These are phyloP conservation scores for Carex cristatella DNA, from an alignment of 176 grass and related monocot species.

Conservation along the genomic window DNA sequence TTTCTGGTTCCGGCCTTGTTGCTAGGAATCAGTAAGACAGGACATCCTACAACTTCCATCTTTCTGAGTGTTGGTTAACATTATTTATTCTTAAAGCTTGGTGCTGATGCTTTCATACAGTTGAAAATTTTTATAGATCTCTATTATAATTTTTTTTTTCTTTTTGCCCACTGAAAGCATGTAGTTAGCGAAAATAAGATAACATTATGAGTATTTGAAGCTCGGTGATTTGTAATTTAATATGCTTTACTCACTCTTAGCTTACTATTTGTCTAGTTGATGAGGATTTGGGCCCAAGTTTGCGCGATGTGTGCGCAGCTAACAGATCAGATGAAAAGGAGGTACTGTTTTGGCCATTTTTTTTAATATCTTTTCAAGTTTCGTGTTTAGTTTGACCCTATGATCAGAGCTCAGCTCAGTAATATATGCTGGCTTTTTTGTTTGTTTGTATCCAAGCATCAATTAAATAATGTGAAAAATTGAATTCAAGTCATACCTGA, in stretches of 20 bases:
- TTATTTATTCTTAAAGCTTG: background rate
- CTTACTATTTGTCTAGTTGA: constrained; percentile 34
- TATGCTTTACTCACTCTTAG: constrained; percentile 24
- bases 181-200: background rate
- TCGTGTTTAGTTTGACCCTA: background rate
- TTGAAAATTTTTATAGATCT: background rate
- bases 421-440: background rate
- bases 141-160: background rate
- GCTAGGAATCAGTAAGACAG: background rate
- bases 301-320: constrained; percentile 83
- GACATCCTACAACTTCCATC: background rate
- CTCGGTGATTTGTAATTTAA: background rate
- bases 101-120: background rate
- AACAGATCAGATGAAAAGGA: constrained; percentile 96
- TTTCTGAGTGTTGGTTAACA: background rate
- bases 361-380: background rate
- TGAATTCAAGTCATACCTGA: background rate
- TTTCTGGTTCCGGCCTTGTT: background rate
- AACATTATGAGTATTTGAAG: background rate
- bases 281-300: constrained; percentile 64
- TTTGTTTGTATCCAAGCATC: background rate
- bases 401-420: background rate
- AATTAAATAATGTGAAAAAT: background rate
- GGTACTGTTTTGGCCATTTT: constrained; percentile 34
- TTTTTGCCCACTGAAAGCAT: background rate